Conservation (phyloP, 2,329 filamentous ascomycete species). For the Colletotrichum brevisporum region DNA sequence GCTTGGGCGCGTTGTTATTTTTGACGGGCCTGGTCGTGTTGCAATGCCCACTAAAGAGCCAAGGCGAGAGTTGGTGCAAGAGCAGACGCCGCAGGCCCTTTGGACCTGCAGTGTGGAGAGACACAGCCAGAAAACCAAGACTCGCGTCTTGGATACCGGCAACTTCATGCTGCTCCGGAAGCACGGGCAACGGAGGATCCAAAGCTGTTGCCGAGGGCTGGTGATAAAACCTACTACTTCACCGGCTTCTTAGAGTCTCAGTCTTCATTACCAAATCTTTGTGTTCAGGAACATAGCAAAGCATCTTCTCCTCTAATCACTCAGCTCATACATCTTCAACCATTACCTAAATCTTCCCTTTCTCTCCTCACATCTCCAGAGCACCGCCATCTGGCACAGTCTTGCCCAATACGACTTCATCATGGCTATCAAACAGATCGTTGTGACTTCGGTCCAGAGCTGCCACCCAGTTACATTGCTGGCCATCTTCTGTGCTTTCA, state of each 20-base stretch:
- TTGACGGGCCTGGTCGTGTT: too few relatives aligned
- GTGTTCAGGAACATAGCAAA: conserved; percentile 14
- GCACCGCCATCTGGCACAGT: not conserved
- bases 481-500: conserved; percentile 2
- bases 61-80: conserved; percentile 3
- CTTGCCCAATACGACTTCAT: not conserved
- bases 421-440: conserved; percentile 16
- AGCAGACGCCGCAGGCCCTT: conserved; percentile 7
- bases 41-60: not conserved
- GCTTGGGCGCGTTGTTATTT: too few relatives aligned
- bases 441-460: not conserved
- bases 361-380: not conserved
- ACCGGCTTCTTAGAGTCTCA: not conserved
- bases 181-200: not conserved
- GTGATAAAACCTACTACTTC: not conserved
- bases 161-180: not conserved
- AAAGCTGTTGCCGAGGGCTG: not conserved
- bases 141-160: not conserved
- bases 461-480: conserved; percentile 15
- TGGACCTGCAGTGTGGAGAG: not conserved
- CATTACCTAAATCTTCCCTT: not conserved
- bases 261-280: not conserved
- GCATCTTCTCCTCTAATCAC: not conserved
- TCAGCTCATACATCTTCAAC: not conserved
- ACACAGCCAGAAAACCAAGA: conserved; percentile 6